These are phyloP conservation scores for Cystobasidium pallidum DNA, from an alignment of 1,284 basidiomycete genomes.

Conservation along the genomic window DNA sequence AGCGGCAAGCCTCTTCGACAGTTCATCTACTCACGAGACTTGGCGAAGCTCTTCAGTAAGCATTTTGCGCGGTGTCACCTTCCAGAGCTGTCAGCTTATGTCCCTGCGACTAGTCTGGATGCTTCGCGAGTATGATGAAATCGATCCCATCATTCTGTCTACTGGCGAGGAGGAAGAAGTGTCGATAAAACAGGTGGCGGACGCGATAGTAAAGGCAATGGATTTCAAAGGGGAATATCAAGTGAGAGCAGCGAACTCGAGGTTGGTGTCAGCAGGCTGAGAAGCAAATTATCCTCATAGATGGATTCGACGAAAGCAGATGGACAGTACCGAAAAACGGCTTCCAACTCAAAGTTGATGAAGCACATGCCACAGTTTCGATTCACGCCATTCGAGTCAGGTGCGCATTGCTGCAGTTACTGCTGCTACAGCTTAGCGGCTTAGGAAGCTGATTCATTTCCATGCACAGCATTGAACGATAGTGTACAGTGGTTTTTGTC, in stretches of 20 bases:
- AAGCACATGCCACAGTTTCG: constrained; percentile 68
- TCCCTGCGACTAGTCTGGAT: constrained; percentile 69
- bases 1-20: constrained; percentile 85
- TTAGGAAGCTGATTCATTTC: constrained; percentile 10
- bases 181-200: constrained; percentile 79
- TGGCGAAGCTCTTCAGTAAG: constrained; percentile 75
- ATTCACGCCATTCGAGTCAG: constrained; percentile 87
- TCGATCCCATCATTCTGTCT: constrained; percentile 84
- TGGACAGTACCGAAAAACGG: constrained; percentile 89
- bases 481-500: constrained; percentile 78
- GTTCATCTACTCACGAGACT: constrained; percentile 90
- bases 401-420: constrained; percentile 58
- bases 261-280: not conserved
- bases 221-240: constrained; percentile 72
- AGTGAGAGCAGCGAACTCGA: no score
- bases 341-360: constrained; percentile 82
- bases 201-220: constrained; percentile 77
- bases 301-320: constrained; percentile 63
- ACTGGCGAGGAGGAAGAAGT: constrained; percentile 88
- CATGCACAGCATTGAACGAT: constrained; percentile 65
- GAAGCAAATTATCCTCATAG: constrained; percentile 45
- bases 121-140: constrained; percentile 80
- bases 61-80: not conserved
- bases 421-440: not conserved
- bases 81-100: not conserved